Evolutionary conservation across 352 stramenopile genomes (phyloP), one percentile per base, ranked within the genome.

Genomic region (Phytophthora sojae): DNA sequence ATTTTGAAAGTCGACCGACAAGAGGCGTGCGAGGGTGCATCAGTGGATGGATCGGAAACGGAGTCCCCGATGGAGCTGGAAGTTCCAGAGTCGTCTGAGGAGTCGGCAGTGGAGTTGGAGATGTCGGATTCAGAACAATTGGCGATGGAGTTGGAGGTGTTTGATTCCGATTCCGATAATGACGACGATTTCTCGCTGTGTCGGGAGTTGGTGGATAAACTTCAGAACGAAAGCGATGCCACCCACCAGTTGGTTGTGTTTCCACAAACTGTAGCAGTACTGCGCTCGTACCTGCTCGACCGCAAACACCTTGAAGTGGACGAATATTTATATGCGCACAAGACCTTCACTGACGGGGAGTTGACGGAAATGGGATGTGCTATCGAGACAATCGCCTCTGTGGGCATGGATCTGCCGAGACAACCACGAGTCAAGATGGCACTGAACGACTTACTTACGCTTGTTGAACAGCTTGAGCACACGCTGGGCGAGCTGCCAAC

Each of bases 281-380:
- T 85, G 5, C 71, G 54, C 11, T 44, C 56, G 15, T 74, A 73
- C 64, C 62, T 85, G 52, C 12, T 66, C 12, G 45, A 75, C 1
- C n/a, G 17, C 21, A 75, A 75, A 17, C 59, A 75, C 26, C n/a
- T 75, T 15, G 61, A 75, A 12, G 26, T 72, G 30, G 71, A 78
- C 26, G 72, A 60, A 53, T 76, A 71, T 76, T 68, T 79, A 65
- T 79, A 74, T 21, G 63, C 67, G 50, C 67, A 76, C 61, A 72
- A 67, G 21, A 32, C 6, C 50, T 66, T 76, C 39, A 61, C 58
- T 14, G 32, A 59, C 9, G 53, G 50, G 6, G 71, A 80, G 60
- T n/a, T 54, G 1, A 23, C 68, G 9, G 75, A 76, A 29, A 66
- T 81, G 19, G 60, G 50, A 1, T 45, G 47, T 44, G 56, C 66